Evolutionary conservation across 2,329 filamentous ascomycete genomes (phyloP), one percentile per base, ranked within the genome.

Genomic region (Colletotrichum orbiculare): DNA sequence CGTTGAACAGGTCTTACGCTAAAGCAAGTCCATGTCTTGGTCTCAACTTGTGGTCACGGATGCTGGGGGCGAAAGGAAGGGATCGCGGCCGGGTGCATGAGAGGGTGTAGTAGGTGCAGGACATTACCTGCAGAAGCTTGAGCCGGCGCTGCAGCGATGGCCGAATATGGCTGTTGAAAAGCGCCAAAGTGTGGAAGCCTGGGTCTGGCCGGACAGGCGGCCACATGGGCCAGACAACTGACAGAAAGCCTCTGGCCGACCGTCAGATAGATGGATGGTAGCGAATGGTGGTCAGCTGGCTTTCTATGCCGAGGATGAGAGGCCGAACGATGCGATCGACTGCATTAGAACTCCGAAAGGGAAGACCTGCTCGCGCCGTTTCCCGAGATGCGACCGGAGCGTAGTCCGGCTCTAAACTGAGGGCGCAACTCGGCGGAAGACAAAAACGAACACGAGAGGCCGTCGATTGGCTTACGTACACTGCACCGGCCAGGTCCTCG

Each of bases 381-480:
- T 53, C 58, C 62, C 58, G 50, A 65, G 62, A 66, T 57, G 58
- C 58, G 63, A 66, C 62, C 63, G 63, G 63, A 66, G 63, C 59
- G 52, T 63, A 52, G 63, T 66, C 63, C 63, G 63, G 38, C n/a
- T 25, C 25, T 33, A 48, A 41, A 25, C 12, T 34, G 39, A 62
- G 47, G 39, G 50, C 46, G 41, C 46, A 41, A 58, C 39, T 63
- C 54, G 55, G 38, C 60, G 56, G 52, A 50, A 41, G 62, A 46
- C 17, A 17, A 53, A 61, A 52, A 57, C 49, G 56, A 57, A 59
- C 48, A 53, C 47, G 54, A 48, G 55, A 38, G 42, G 9, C 25
- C 25, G 41, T 43, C 54, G 54, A 43, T 13, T n/a, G 38, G 48
- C 56, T 60, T 53, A 46, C 56, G 56, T 60, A 60, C 56, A 38